phyloP scores from a whole-genome alignment of 2,329 filamentous ascomycete species.

The Verticillium nonalfalfae region DNA sequence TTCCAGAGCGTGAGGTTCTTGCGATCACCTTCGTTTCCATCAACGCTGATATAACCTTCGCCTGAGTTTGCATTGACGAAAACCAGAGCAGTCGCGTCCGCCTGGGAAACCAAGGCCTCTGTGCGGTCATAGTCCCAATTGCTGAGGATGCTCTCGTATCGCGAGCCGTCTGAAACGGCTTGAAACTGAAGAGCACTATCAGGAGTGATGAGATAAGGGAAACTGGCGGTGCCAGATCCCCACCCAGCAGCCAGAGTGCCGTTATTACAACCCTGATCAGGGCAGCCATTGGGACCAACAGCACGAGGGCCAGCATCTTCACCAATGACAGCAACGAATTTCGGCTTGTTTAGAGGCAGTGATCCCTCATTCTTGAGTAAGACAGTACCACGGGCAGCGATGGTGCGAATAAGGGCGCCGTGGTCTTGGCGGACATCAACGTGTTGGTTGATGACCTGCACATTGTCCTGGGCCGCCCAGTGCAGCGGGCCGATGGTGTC shows the following conservation, averaged over 20 bases:
- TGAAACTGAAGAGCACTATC: conserved; percentile 62
- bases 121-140: conserved; percentile 59
- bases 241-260: conserved; percentile 70
- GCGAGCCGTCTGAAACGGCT: conserved; percentile 51
- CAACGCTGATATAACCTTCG: conserved; percentile 79
- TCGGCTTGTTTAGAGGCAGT: conserved; percentile 74
- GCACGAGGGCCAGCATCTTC: conserved; percentile 74
- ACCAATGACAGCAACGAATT: conserved; percentile 71
- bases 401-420: conserved; percentile 63
- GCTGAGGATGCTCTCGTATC: conserved; percentile 61
- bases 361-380: conserved; percentile 78
- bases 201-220: conserved; percentile 71
- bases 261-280: conserved; percentile 55
- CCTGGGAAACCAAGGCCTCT: conserved; percentile 51
- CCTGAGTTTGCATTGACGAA: conserved; percentile 86
- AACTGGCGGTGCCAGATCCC: conserved; percentile 69
- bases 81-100: conserved; percentile 68
- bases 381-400: conserved; percentile 76
- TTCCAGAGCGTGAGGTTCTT: conserved; percentile 91
- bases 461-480: conserved; percentile 51
- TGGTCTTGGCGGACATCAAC: conserved; percentile 80
- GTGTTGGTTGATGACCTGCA: conserved; percentile 68
- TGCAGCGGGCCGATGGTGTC: conserved; percentile 70
- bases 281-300: conserved; percentile 72
- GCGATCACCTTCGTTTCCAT: conserved; percentile 80